These are phyloP conservation scores for Rhynchospora breviuscula DNA, from an alignment of 176 grass and related monocot genomes.

Conservation along the genomic window DNA sequence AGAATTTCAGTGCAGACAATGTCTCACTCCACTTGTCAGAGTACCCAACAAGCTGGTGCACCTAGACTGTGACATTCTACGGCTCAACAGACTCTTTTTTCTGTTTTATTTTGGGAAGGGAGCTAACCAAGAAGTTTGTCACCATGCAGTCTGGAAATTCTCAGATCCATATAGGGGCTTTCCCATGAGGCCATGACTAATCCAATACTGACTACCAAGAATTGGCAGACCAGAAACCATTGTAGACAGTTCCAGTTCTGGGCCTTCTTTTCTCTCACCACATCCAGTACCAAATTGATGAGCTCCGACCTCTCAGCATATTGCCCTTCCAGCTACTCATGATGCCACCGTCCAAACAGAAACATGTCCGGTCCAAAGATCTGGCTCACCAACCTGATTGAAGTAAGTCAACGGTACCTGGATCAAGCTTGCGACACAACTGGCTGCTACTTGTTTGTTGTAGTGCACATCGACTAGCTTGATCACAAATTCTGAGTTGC, in stretches of 20 bases:
- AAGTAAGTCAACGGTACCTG: slow-evolving; percentile 37
- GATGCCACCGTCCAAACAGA: background rate
- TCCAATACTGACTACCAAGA: slow-evolving; percentile 31
- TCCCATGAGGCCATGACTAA: slow-evolving; percentile 73
- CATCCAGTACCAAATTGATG: slow-evolving; percentile 27
- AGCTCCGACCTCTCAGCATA: slow-evolving; percentile 31
- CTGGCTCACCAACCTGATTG: slow-evolving; percentile 27
- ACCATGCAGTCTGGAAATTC: background rate
- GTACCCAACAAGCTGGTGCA: too few relatives aligned
- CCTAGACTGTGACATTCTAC: too few relatives aligned
- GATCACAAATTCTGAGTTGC: slow-evolving; percentile 41
- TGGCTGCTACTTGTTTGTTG: slow-evolving; percentile 34
- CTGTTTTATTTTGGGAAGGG: too few relatives aligned
- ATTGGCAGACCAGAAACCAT: slow-evolving; percentile 50
- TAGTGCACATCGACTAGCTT: slow-evolving; percentile 60
- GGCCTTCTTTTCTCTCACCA: slow-evolving; percentile 22
- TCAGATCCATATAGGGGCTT: slow-evolving; percentile 48
- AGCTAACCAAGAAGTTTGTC: background rate
- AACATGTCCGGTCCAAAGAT: slow-evolving; percentile 33
- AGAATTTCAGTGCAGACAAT: too few relatives aligned
- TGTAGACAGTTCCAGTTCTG: slow-evolving; percentile 64
- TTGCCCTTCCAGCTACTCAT: slow-evolving; percentile 66
- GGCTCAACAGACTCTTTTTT: too few relatives aligned
- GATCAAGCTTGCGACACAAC: slow-evolving; percentile 47
- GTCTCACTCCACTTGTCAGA: too few relatives aligned